phyloP scores from a whole-genome alignment of 2,329 filamentous ascomycete species.

The Colletotrichum ledebouriae region DNA sequence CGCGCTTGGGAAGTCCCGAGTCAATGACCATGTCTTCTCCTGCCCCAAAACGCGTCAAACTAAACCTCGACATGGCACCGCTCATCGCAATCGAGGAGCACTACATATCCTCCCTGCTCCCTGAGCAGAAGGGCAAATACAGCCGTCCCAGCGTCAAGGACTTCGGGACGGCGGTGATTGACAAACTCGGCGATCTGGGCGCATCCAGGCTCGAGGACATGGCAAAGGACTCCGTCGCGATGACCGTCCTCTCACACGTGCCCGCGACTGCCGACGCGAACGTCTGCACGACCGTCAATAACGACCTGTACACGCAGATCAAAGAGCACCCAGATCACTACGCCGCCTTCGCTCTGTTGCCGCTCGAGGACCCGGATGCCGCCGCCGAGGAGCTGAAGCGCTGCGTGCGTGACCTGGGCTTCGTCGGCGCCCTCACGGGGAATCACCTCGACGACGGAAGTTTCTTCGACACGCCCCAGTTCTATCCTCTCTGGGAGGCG shows the following conservation, averaged over 20 bases:
- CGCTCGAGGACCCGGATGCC: constrained; percentile 44
- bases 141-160: not conserved
- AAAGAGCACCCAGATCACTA: constrained; percentile 51
- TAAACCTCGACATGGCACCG: not conserved
- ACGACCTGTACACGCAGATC: constrained; percentile 24
- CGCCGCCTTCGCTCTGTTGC: constrained; percentile 25
- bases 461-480: constrained; percentile 50
- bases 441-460: constrained; percentile 46
- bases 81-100: constrained; percentile 34
- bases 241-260: constrained; percentile 30
- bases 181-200: constrained; percentile 23
- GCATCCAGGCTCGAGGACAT: constrained; percentile 16
- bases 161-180: constrained; percentile 10
- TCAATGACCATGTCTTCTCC: too few relatives aligned
- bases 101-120: constrained; percentile 21
- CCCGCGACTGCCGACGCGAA: not conserved
- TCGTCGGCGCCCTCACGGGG: constrained; percentile 49
- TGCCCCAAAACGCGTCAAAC: too few relatives aligned
- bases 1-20: too few relatives aligned
- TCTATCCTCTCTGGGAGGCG: constrained; percentile 49
- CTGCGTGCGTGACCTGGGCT: constrained; percentile 48
- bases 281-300: constrained; percentile 25
- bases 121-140: not conserved
- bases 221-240: constrained; percentile 8
- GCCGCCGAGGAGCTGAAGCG: constrained; percentile 50